Evolutionary conservation across 306 rosid genomes (phyloP), one percentile per base, ranked within the genome.

Genomic region (Mimosa pudica): DNA sequence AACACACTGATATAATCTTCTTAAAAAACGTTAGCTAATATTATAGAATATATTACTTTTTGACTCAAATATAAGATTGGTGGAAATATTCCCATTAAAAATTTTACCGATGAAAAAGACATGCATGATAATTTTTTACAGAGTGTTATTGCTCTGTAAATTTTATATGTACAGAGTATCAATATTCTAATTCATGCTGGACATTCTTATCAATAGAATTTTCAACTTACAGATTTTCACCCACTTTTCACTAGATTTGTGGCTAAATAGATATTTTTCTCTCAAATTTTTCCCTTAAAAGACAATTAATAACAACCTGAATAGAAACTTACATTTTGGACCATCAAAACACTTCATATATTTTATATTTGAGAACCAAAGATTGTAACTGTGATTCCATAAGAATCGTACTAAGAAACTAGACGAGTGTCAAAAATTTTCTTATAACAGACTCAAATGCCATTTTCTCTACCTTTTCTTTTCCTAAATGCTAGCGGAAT

Each of bases 401-500:
- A n/a, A 54, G 24, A 1, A n/a, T 54, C 8, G 30, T 54, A n/a
- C 10, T 54, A 54, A n/a, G 30, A 54, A n/a, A n/a, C 20, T 24
- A 54, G 9, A 17, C 4, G 8, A 17, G 3, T 6, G 30, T 54
- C 33, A 57, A 57, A 7, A 57, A 57, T 18, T 57, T 57, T 7
- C 12, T 57, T 18, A 8, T 8, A 55, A 57, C 4, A 10, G 10
- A 8, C 33, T 57, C 33, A 18, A 18, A 3, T 57, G 32, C 8
- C 20, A 57, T 57, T 20, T 4, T 18, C 63, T 57, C 12, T 17
- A 6, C n/a, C 0, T n/a, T 17, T 6, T 7, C 8, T 32, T 64
- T 64, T 64, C 10, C 64, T 51, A 51, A 73, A 64, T 42, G 24
- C 42, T 17, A 64, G 79, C 73, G 79, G 58, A 20, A 48, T 49